Percentiles rank a stretch among this genome's conserved stretches.
Evolutionary conservation across 305 asterid species (phyloP).

Genomic region (Fraxinus platypoda): DNA sequence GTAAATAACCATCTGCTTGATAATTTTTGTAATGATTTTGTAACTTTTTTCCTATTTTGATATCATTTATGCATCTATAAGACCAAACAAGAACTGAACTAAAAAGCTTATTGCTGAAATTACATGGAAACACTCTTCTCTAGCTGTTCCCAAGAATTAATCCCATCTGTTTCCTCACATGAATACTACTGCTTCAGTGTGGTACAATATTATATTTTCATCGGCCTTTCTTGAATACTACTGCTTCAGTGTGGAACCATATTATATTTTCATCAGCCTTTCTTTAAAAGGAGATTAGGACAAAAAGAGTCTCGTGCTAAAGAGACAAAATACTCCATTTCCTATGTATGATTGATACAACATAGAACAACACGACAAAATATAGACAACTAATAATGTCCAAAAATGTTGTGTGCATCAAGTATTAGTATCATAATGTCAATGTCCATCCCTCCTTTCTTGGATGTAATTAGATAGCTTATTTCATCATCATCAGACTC

Average conservation of each 20-base stretch:
- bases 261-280: background rate
- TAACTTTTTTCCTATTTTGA: background rate
- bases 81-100: background rate
- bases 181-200: conserved; percentile 21
- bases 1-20: background rate
- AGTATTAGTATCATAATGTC: background rate
- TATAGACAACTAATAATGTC: background rate
- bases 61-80: background rate
- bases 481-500: background rate
- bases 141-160: conserved; percentile 32
- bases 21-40: background rate
- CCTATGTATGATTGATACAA: background rate
- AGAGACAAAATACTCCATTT: background rate
- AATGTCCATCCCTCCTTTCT: background rate
- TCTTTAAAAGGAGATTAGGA: background rate
- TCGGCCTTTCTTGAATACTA: background rate
- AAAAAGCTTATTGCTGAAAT: background rate
- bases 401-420: background rate
- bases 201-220: conserved; percentile 15
- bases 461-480: background rate
- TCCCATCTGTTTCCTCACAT: conserved; percentile 27
- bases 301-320: background rate
- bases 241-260: conserved; percentile 23
- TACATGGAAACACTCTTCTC: background rate
- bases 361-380: background rate